Evolutionary conservation across 140 eudicot species (phyloP), one percentile per base, ranked within the genome.

Genomic region (Senecio squalidus): DNA sequence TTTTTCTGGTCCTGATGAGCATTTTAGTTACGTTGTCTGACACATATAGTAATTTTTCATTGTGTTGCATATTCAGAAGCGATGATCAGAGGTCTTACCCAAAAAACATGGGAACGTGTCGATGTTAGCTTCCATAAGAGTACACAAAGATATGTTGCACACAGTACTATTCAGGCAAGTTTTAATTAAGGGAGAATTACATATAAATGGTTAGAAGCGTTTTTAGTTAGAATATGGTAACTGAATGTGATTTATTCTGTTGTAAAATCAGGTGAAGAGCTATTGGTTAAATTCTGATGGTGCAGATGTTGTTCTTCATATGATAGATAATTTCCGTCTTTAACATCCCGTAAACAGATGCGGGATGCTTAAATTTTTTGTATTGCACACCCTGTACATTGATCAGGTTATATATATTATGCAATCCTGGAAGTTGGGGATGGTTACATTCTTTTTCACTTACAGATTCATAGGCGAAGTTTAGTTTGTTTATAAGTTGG

Each of bases 221-320:
- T 46, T n/a, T n/a, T n/a, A n/a, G 18, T 30, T 47, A 30, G 4
- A 29, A 11, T 17, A 46, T 17, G 15, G 16, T 53, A 53, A n/a
- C 46, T 26, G 36, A 60, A 20, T 51, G 51, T 55, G 31, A 6
- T 20, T 18, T 41, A 20, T 33, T 26, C 21, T 6, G 9, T 45
- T 22, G 10, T 23, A 6, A 40, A 60, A 56, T 57, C 69, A 88
- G 96, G 96, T 88, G 71, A 82, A 88, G 77, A 81, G 67, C 68
- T 88, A 88, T 67, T 88, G 91, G 96, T 58, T 88, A 68, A 88
- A 88, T 53, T 88, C 96, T 62, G 96, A 88, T 74, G 96, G 96
- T 17, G 95, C 88, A 0, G 94, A 88, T 40, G 96, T 88, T 74
- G 86, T 88, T 58, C 73, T 65, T 38, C 96, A 88, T 63, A 84